Percentiles rank a stretch among this genome's conserved stretches.
These are phyloP conservation scores for Fonsecaea pedrosoi DNA, from an alignment of 2,329 filamentous ascomycete genomes.

Conservation along the genomic window DNA sequence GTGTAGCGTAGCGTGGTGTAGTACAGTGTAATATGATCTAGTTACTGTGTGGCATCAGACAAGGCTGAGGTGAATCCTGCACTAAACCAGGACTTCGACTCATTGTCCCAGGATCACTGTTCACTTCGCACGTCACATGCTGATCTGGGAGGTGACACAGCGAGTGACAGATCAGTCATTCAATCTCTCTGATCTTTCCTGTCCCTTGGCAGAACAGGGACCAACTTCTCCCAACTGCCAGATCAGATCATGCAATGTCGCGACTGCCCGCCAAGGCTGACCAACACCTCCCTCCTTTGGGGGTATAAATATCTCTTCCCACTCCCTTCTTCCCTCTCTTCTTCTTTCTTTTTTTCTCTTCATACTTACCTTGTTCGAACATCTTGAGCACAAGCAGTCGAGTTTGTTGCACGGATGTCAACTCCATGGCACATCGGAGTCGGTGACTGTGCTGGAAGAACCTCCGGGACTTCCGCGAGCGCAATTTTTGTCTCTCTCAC, in stretches of 20 bases:
- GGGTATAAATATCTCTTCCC: constrained; percentile 20
- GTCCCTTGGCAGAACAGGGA: background rate
- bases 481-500: constrained; percentile 26
- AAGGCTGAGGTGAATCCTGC: background rate
- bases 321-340: background rate
- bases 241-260: constrained; percentile 7
- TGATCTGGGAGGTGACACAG: background rate
- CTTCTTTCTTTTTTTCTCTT: constrained; percentile 18
- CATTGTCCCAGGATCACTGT: background rate
- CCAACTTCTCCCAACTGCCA: background rate
- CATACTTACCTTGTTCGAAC: constrained; percentile 33
- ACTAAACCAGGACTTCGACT: background rate
- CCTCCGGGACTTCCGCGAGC: constrained; percentile 20
- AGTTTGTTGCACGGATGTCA: constrained; percentile 18
- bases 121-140: background rate
- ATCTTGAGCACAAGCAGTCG: constrained; percentile 24
- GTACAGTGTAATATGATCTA: background rate
- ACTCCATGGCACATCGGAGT: constrained; percentile 30
- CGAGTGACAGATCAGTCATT: background rate
- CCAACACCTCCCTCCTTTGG: constrained; percentile 1
- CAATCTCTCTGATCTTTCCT: background rate
- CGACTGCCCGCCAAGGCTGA: background rate
- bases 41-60: background rate
- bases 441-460: constrained; percentile 25
- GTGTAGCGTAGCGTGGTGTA: no score